Base-by-base conservation (phyloP, 805 yeast genomes). In the Teunomyces funiuensis region DNA sequence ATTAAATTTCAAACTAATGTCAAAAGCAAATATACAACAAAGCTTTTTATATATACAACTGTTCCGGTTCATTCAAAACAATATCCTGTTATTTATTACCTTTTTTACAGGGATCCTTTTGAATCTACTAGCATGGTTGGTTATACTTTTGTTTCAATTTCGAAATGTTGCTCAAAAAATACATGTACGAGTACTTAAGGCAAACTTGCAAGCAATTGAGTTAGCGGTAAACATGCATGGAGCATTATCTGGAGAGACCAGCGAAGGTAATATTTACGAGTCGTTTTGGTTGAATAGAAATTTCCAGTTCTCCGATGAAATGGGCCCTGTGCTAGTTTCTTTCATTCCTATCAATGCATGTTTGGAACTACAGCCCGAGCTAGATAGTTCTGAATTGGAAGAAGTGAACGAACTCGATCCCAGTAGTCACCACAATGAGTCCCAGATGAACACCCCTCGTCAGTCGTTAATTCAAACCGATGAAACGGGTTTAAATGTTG, bases 131-230 rank as follows among this genome's bases (percentile, higher is more conserved):
- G 34, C 25, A 14, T 31, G 34, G 34, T 5, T 14, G 6, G 19
- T 31, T 17, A 31, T 31, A 20, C 34, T 31, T 11, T 31, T 31
- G 34, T 31, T 31, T 31, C 34, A 31, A 11, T 31, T 31, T 17
- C 34, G 34, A 31, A 31, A 18, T 18, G 16, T 31, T 5, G 11
- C 34, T 3, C 34, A 31, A 31, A 19, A 17, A n/a, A n/a, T 31
- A n/a, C 23, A 31, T 19, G 25, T 31, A 11, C 22, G 25, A 7
- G 15, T 31, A 17, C 34, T 31, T 19, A n/a, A 31, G 9, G n/a
- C n/a, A 6, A 31, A 31, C 19, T 31, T 31, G 9, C 20, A 19
- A 19, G 34, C 34, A 31, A 31, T 31, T 18, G 34, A 31, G 34
- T 20, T 19, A 16, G 25, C 23, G 11, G 11, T 19, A 6, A 13